Conservation (phyloP, 2,329 filamentous ascomycete species). For the Cadophora luteo-olivacea region DNA sequence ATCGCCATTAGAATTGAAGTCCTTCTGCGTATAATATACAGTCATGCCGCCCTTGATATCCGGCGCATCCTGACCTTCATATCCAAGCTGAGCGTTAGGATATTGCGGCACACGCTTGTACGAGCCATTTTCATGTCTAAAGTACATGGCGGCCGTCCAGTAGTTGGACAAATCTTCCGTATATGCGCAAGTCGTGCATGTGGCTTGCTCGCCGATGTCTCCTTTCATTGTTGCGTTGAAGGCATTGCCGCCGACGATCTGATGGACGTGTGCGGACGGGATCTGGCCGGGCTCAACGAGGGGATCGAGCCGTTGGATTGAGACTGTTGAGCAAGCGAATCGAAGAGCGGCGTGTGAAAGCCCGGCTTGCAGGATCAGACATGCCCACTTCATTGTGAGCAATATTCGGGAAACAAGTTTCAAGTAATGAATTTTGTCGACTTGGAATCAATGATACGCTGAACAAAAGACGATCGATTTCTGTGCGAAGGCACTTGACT, state of each 20-base stretch:
- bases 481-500: not conserved
- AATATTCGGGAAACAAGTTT: not conserved
- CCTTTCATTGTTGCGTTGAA: conserved; percentile 16
- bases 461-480: not conserved
- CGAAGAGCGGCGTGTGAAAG: conserved; percentile 27
- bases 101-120: conserved; percentile 51
- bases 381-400: conserved; percentile 24
- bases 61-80: conserved; percentile 35
- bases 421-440: not conserved
- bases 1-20: conserved; percentile 39
- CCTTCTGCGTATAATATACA: conserved; percentile 47
- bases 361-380: conserved; percentile 15
- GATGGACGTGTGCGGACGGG: conserved; percentile 28
- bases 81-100: conserved; percentile 38
- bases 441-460: not conserved
- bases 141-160: conserved; percentile 57
- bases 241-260: conserved; percentile 28
- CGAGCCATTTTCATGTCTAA: conserved; percentile 58
- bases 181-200: conserved; percentile 68
- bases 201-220: conserved; percentile 34
- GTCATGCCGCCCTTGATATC: conserved; percentile 45
- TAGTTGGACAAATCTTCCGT: conserved; percentile 56
- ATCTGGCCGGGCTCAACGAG: conserved; percentile 26
- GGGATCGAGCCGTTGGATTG: conserved; percentile 29
- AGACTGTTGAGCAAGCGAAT: conserved; percentile 28